Evolutionary conservation across 495 filamentous ascomycete species (phyloP).

Genomic region (Penicillium canescens): DNA sequence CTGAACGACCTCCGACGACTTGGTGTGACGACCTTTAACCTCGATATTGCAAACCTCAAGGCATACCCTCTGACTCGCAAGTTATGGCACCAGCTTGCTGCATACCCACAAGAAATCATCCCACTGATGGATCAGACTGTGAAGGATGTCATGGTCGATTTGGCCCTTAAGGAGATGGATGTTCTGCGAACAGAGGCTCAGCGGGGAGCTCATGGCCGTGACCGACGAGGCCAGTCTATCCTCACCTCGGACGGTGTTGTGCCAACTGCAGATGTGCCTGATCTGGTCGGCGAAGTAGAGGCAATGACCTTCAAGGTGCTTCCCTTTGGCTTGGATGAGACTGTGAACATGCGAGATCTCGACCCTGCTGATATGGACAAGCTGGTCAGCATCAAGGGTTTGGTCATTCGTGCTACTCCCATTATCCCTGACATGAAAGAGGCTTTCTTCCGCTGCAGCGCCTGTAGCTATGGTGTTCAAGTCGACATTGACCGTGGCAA

Average conservation of each 20-base stretch:
- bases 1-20: conserved; percentile 88
- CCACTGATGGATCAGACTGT: conserved; percentile 93
- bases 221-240: conserved; percentile 27
- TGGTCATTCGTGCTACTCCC: conserved; percentile 94
- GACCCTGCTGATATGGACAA: conserved; percentile 97
- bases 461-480: conserved; percentile 86
- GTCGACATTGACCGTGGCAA: conserved; percentile 93
- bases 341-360: conserved; percentile 90
- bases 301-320: conserved; percentile 79
- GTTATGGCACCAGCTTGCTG: conserved; percentile 90
- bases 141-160: conserved; percentile 90
- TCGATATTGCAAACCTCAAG: conserved; percentile 88
- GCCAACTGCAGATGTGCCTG: conserved; percentile 75
- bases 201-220: conserved; percentile 29
- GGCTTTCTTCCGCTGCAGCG: conserved; percentile 92
- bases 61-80: conserved; percentile 89
- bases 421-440: conserved; percentile 98
- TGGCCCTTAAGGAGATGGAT: conserved; percentile 79
- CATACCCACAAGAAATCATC: conserved; percentile 93
- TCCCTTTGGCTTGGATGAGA: conserved; percentile 84
- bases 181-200: conserved; percentile 61
- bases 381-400: conserved; percentile 90
- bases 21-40: conserved; percentile 77
- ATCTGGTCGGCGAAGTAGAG: conserved; percentile 64
- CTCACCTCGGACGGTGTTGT: conserved; percentile 72